These are phyloP conservation scores for Aspergillus nomiae DNA, from an alignment of 2,329 filamentous ascomycete species.

Conservation along the genomic window DNA sequence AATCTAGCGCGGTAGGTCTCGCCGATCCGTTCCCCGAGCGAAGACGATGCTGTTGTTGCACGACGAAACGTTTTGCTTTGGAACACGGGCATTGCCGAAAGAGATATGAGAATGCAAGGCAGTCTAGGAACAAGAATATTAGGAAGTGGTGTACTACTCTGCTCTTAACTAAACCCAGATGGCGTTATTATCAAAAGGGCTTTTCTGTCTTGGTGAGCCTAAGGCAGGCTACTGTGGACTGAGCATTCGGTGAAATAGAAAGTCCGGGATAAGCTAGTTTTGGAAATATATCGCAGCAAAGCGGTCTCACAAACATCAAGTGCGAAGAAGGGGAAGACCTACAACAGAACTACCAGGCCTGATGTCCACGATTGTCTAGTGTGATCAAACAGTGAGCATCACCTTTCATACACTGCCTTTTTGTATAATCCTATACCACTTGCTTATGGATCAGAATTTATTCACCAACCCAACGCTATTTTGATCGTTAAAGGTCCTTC, in stretches of 20 bases:
- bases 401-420: not conserved
- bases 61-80: slow-evolving; percentile 71
- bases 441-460: not conserved
- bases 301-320: slow-evolving; percentile 6
- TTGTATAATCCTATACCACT: not conserved
- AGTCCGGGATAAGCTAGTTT: slow-evolving; percentile 17
- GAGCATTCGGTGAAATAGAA: slow-evolving; percentile 18
- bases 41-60: slow-evolving; percentile 47
- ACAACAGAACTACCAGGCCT: not conserved
- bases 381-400: not conserved
- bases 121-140: not conserved
- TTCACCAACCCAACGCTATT: not conserved
- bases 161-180: not conserved
- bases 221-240: not conserved
- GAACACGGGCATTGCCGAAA: slow-evolving; percentile 61
- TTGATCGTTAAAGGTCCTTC: not conserved
- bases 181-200: no score
- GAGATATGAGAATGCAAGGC: not conserved
- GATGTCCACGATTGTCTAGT: not conserved
- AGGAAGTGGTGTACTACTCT: not conserved
- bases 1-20: slow-evolving; percentile 75
- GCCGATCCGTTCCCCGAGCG: slow-evolving; percentile 69
- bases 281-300: slow-evolving; percentile 9
- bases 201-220: not conserved
- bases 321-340: not conserved